Conservation (phyloP, 2,329 filamentous ascomycete species). For the Alternaria sp. region DNA sequence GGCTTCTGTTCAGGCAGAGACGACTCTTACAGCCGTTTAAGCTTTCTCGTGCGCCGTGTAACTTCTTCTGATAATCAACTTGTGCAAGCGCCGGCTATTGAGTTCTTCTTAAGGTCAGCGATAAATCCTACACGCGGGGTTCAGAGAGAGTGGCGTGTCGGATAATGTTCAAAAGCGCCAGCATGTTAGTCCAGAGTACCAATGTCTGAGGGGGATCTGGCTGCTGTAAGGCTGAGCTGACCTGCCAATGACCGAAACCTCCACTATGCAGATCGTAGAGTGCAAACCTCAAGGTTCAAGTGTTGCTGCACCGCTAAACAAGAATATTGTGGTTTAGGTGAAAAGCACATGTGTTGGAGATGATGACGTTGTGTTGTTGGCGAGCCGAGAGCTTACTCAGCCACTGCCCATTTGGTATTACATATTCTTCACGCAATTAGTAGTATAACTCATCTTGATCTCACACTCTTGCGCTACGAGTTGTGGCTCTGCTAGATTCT, state of each 20-base stretch:
- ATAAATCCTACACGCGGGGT: background rate
- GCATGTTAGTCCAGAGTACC: background rate
- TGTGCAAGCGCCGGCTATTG: background rate
- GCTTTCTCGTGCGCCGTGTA: background rate
- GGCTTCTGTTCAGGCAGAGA: background rate
- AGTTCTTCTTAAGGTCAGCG: background rate
- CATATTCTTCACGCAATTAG: background rate
- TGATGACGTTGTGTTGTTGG: background rate
- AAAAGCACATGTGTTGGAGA: background rate
- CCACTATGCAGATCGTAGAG: background rate
- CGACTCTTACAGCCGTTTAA: background rate
- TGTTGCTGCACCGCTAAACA: background rate
- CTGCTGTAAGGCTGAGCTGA: background rate
- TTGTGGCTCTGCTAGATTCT: background rate
- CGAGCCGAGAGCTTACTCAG: slow-evolving; percentile 6
- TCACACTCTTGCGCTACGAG: background rate
- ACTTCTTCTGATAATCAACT: background rate
- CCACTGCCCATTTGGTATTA: background rate
- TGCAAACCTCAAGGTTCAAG: too few relatives aligned
- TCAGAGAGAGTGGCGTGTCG: background rate
- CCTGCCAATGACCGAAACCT: background rate
- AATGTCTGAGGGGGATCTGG: background rate
- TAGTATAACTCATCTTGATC: background rate
- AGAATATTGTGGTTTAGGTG: background rate
- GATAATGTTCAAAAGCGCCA: background rate